phyloP scores from a whole-genome alignment of 1,284 basidiomycete genomes.

The Malassezia globosa region DNA sequence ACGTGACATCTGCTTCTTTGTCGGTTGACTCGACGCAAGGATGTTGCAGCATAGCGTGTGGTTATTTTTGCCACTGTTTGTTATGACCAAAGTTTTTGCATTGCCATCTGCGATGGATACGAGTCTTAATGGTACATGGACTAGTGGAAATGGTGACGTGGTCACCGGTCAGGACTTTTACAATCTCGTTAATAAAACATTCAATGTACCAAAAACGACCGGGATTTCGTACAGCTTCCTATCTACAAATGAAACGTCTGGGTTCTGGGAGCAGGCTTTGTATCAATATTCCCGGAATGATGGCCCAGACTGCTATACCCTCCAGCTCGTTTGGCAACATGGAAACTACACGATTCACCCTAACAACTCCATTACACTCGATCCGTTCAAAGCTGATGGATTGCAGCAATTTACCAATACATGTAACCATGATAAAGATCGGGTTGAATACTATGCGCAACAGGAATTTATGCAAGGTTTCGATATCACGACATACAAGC shows the following conservation, averaged over 20 bases:
- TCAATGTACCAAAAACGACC: conserved; percentile 31
- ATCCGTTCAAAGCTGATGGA: conserved; percentile 27
- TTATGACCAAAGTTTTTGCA: no score
- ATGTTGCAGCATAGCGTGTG: no score
- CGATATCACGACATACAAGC: conserved; percentile 19
- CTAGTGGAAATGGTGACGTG: conserved; percentile 31
- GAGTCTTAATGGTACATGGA: conserved; percentile 37
- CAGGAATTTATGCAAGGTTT: conserved; percentile 16
- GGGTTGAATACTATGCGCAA: conserved; percentile 22
- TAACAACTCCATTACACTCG: conserved; percentile 26
- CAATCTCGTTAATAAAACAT: conserved; percentile 38
- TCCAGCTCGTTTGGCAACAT: conserved; percentile 45
- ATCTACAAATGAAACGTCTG: conserved; percentile 4
- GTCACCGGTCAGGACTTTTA: conserved; percentile 38
- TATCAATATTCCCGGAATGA: conserved; percentile 25
- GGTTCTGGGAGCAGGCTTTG: conserved; percentile 43
- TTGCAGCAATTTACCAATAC: conserved; percentile 15
- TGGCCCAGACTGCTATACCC: conserved; percentile 26
- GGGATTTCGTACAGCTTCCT: conserved; percentile 45
- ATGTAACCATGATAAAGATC: neutral
- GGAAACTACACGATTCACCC: conserved; percentile 34
- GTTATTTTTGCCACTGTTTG: no score
- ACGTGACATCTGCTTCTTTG: no score
- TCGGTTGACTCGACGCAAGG: no score
- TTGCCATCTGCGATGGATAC: conserved; percentile 17